These are phyloP conservation scores for Cryphonectria japonica DNA, from an alignment of 2,329 filamentous ascomycete species.

Conservation along the genomic window DNA sequence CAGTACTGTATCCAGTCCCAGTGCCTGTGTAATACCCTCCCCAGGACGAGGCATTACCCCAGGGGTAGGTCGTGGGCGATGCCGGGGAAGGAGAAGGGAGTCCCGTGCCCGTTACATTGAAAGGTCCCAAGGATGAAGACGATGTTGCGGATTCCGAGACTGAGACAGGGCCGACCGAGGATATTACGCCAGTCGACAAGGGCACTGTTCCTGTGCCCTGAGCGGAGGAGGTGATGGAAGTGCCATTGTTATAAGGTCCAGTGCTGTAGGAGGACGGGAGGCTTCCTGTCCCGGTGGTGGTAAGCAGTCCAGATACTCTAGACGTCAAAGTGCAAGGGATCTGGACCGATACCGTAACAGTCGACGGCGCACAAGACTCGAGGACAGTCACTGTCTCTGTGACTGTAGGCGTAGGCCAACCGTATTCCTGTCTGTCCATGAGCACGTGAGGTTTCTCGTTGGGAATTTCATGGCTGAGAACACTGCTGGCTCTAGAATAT, in stretches of 20 bases:
- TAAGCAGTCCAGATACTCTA: not conserved
- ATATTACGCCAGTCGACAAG: slow-evolving; percentile 16
- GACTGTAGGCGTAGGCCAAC: slow-evolving; percentile 12
- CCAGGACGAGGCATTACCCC: slow-evolving; percentile 17
- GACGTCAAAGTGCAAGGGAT: slow-evolving; percentile 14
- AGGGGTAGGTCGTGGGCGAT: slow-evolving; percentile 14
- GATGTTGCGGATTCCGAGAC: not conserved
- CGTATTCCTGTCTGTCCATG: slow-evolving; percentile 22
- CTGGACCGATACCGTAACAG: slow-evolving; percentile 21
- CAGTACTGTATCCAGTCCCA: not conserved
- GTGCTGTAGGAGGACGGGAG: slow-evolving; percentile 10
- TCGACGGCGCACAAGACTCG: slow-evolving; percentile 15
- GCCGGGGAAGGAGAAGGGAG: not conserved
- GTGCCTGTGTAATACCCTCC: slow-evolving; percentile 2
- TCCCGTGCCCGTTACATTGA: slow-evolving; percentile 5
- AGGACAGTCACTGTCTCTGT: slow-evolving; percentile 24
- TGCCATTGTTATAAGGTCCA: slow-evolving; percentile 25
- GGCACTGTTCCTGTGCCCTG: slow-evolving; percentile 20
- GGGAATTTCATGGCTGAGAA: slow-evolving; percentile 21
- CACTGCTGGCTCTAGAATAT: slow-evolving; percentile 15
- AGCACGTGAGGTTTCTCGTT: slow-evolving; percentile 14
- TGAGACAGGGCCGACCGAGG: not conserved
- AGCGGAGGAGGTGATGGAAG: slow-evolving; percentile 11
- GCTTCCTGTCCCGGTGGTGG: slow-evolving; percentile 19
- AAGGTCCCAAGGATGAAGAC: not conserved